These are phyloP conservation scores for Fusarium humuli DNA, from an alignment of 2,329 filamentous ascomycete species.

Conservation along the genomic window DNA sequence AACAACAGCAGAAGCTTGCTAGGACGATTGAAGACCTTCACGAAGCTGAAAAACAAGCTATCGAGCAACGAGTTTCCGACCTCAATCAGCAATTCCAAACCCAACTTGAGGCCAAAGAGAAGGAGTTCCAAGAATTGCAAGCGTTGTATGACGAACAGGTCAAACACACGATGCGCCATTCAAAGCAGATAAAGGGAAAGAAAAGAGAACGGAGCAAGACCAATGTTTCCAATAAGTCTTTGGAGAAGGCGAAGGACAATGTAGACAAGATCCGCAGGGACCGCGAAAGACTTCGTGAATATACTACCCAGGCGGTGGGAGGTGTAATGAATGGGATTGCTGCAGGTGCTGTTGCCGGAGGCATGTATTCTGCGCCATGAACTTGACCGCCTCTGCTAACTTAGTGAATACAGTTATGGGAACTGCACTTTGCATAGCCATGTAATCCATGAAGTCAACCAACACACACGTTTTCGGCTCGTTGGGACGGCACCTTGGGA, in stretches of 20 bases:
- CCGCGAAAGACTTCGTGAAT: neutral
- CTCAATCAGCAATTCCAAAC: neutral
- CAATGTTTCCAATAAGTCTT: neutral
- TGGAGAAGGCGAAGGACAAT: neutral
- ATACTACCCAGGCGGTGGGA: neutral
- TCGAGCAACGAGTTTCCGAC: neutral
- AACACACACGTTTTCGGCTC: no score
- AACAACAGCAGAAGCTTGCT: neutral
- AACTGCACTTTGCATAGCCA: neutral
- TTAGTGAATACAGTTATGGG: neutral
- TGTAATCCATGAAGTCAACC: neutral
- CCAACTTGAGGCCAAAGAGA: neutral
- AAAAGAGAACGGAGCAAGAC: neutral
- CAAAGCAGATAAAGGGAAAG: neutral
- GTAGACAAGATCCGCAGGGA: neutral
- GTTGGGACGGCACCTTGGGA: no score
- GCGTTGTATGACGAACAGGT: neutral
- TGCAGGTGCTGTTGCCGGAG: neutral
- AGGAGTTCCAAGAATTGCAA: neutral
- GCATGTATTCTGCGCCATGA: neutral
- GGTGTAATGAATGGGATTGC: slow-evolving; percentile 2
- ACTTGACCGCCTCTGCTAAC: neutral
- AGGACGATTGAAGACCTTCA: neutral
- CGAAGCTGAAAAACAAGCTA: neutral
- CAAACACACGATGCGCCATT: neutral